Evolutionary conservation across 202 grass and related monocot genomes (phyloP).

Genomic region (Carex sylvatica): DNA sequence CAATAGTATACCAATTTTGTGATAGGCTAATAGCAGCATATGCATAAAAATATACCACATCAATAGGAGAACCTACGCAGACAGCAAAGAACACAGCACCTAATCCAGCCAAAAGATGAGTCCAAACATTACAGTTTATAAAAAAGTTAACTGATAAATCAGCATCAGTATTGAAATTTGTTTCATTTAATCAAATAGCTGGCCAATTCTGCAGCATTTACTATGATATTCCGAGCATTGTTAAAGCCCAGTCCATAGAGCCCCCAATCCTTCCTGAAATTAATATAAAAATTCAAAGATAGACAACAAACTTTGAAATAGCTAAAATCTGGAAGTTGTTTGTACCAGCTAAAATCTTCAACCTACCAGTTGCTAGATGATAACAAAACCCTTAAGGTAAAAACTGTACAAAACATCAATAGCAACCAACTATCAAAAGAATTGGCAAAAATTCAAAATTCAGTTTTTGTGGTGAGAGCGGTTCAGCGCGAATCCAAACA

Average conservation of each 20-base stretch:
- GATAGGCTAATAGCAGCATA: background rate
- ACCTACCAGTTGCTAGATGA: too few species aligned
- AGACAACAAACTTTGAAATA: background rate
- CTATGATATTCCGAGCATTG: slow-evolving; percentile 85
- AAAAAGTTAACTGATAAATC: background rate
- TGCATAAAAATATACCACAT: slow-evolving; percentile 60
- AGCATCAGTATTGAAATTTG: slow-evolving; percentile 40
- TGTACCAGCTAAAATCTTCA: too few species aligned
- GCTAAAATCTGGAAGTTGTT: too few species aligned
- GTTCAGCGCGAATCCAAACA: too few species aligned
- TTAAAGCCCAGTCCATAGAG: slow-evolving; percentile 91
- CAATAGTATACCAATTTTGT: too few species aligned
- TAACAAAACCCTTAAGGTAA: too few species aligned
- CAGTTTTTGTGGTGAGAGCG: too few species aligned
- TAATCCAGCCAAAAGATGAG: slow-evolving; percentile 87
- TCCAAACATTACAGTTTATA: slow-evolving; percentile 54
- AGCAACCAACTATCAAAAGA: too few species aligned
- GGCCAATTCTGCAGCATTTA: slow-evolving; percentile 88
- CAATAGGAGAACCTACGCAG: slow-evolving; percentile 86
- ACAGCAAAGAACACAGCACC: slow-evolving; percentile 82
- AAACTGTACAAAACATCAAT: too few species aligned
- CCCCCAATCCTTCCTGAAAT: slow-evolving; percentile 71
- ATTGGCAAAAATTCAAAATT: too few species aligned
- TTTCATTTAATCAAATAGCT: slow-evolving; percentile 81
- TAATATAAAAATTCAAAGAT: slow-evolving; percentile 25